phyloP scores from a whole-genome alignment of 768 basidiomycete species.

The Cystofilobasidium bisporidii region DNA sequence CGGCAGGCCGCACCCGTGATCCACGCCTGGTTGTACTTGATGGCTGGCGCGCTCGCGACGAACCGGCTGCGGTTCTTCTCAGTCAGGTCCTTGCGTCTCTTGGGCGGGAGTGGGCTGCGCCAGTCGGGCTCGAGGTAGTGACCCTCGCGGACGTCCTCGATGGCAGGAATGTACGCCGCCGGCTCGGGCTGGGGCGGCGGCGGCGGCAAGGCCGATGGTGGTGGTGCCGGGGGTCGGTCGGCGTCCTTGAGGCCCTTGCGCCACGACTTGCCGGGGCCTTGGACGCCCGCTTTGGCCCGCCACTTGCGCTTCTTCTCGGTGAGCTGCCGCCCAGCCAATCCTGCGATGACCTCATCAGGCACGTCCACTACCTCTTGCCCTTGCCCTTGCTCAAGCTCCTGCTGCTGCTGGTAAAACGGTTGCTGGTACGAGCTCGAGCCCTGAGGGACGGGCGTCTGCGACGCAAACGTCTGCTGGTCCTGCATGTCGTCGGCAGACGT shows the following conservation, averaged over 20 bases:
- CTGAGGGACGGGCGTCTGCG: not conserved
- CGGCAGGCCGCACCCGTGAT: not conserved
- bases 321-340: not conserved
- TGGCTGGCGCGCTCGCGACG: not conserved
- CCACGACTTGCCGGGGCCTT: conserved; percentile 14
- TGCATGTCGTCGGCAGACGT: not conserved
- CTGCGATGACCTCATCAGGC: not conserved
- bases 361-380: not conserved
- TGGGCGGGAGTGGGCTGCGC: not conserved
- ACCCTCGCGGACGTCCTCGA: not conserved
- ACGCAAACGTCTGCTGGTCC: not conserved
- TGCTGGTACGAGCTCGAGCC: no score
- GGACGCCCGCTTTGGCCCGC: conserved; percentile 10
- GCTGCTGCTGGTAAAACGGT: no score
- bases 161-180: not conserved
- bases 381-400: not conserved
- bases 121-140: conserved; percentile 1
- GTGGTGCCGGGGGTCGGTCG: not conserved
- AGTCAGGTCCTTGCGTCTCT: conserved; percentile 2
- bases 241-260: conserved; percentile 10
- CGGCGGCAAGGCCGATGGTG: no score
- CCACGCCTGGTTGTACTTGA: conserved; percentile 9
- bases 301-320: conserved; percentile 14
- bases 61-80: conserved; percentile 4
- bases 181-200: not conserved